Percentiles rank a stretch among this genome's conserved stretches.
Evolutionary conservation across 2,329 filamentous ascomycete genomes (phyloP).

Genomic region (Apiospora rasikravindrae): DNA sequence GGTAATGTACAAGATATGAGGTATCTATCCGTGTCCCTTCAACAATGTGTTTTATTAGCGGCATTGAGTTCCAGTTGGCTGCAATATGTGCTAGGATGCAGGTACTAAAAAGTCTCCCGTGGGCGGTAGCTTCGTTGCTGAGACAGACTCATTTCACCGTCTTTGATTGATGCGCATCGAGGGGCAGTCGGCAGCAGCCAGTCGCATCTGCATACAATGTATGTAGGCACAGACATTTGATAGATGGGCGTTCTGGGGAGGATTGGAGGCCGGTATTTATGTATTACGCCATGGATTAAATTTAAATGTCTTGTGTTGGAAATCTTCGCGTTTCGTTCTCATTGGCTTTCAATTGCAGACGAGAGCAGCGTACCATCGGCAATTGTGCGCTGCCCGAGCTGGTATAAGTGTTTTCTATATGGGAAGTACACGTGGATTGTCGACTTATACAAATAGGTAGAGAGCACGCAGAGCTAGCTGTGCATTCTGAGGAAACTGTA

Average conservation of each 20-base stretch:
- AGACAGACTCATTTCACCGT: not conserved
- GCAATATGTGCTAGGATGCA: not conserved
- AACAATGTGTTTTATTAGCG: not conserved
- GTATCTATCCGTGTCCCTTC: not conserved
- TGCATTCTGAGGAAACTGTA: not conserved
- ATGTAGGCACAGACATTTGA: not conserved
- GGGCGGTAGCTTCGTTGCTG: not conserved
- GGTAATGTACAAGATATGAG: not conserved
- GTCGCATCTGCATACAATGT: not conserved
- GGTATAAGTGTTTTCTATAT: not conserved
- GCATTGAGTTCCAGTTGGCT: not conserved
- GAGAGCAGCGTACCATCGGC: not conserved
- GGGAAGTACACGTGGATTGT: not conserved
- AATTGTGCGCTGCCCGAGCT: not conserved
- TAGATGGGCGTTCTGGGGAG: not conserved
- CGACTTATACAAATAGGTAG: not conserved
- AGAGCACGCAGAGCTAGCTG: not conserved
- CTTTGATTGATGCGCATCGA: slow-evolving; percentile 12
- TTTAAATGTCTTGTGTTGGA: not conserved
- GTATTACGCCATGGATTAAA: not conserved
- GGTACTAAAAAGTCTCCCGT: not conserved
- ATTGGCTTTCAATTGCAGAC: not conserved
- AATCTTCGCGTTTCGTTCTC: not conserved
- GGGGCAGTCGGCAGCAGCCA: not conserved
- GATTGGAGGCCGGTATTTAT: not conserved